Evolutionary conservation across 1,139 yeast genomes (phyloP).

Genomic region (Taiozyma sp.): DNA sequence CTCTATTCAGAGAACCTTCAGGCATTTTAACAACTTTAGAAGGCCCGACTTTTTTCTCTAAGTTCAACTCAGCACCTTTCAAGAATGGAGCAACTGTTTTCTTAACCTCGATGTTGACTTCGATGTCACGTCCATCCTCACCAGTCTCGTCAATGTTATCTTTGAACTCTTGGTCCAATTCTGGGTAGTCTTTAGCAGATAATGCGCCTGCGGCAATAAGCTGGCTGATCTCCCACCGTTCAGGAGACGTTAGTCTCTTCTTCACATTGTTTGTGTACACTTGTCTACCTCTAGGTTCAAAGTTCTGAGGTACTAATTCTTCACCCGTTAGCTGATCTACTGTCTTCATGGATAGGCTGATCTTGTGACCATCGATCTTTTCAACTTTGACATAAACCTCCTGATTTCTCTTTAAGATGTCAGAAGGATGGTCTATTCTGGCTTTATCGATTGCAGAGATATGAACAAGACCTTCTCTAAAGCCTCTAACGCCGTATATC

Average conservation of each 20-base stretch:
- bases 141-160: conserved; percentile 32
- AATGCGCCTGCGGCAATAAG: conserved; percentile 76
- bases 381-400: conserved; percentile 59
- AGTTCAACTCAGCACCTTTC: conserved; percentile 36
- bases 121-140: conserved; percentile 29
- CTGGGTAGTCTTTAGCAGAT: conserved; percentile 67
- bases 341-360: conserved; percentile 67
- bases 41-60: conserved; percentile 40
- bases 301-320: conserved; percentile 23
- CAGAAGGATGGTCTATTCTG: conserved; percentile 53
- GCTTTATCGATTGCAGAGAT: conserved; percentile 56
- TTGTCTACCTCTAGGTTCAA: conserved; percentile 24
- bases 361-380: conserved; percentile 41
- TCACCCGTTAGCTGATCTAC: conserved; percentile 68
- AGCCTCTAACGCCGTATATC: conserved; percentile 32
- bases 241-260: conserved; percentile 72
- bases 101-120: conserved; percentile 68
- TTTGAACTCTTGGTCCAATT: conserved; percentile 47
- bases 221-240: conserved; percentile 86
- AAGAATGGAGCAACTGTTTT: conserved; percentile 70
- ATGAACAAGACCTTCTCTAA: conserved; percentile 66
- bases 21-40: conserved; percentile 61
- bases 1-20: conserved; percentile 71
- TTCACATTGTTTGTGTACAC: conserved; percentile 17
- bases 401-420: conserved; percentile 51